Evolutionary conservation across 1,139 yeast species (phyloP).

Genomic region (Magnusiomyces paraingens): DNA sequence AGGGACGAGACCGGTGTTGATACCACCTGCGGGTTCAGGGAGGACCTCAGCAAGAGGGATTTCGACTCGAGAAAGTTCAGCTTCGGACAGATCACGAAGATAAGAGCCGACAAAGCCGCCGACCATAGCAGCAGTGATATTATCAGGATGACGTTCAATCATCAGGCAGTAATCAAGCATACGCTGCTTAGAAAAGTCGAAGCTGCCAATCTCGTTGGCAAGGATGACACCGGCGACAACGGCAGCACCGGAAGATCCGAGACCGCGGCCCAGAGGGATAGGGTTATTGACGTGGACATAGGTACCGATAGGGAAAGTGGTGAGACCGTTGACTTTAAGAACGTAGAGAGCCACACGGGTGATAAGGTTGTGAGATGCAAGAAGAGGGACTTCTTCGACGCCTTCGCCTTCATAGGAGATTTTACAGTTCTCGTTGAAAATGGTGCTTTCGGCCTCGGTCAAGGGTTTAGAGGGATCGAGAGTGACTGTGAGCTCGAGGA

Average conservation of each 20-base stretch:
- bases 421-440: constrained; percentile 63
- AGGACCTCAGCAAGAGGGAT: constrained; percentile 80
- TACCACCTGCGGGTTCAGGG: constrained; percentile 69
- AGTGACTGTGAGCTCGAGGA: constrained; percentile 59
- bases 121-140: constrained; percentile 97
- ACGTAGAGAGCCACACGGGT: constrained; percentile 92
- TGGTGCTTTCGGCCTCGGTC: constrained; percentile 31
- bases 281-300: constrained; percentile 76
- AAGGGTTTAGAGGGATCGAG: constrained; percentile 45
- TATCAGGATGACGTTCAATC: constrained; percentile 98
- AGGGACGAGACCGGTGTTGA: constrained; percentile 59
- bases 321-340: constrained; percentile 69
- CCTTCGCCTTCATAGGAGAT: constrained; percentile 73
- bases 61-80: constrained; percentile 66
- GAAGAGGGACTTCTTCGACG: constrained; percentile 68
- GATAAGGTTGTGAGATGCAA: constrained; percentile 71
- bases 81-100: constrained; percentile 66
- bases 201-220: constrained; percentile 75
- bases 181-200: constrained; percentile 68
- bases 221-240: constrained; percentile 95
- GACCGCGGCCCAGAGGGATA: constrained; percentile 91
- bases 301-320: constrained; percentile 80
- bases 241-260: constrained; percentile 98
- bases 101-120: constrained; percentile 98
- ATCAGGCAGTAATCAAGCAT: constrained; percentile 90